Conservation (phyloP, 2,329 filamentous ascomycete species). For the Fusarium poae region DNA sequence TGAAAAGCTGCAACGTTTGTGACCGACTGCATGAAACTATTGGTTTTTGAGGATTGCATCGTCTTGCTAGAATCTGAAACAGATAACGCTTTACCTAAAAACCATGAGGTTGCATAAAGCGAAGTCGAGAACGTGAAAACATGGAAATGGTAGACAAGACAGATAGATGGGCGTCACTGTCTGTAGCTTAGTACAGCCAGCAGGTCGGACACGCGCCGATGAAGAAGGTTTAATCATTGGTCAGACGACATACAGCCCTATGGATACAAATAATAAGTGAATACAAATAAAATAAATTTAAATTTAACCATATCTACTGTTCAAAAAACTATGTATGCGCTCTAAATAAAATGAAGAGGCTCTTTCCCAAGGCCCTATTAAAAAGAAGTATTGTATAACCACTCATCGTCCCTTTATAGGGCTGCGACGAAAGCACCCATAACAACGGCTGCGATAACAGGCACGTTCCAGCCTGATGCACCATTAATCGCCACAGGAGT, state of each 20-base stretch:
- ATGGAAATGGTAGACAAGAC: neutral
- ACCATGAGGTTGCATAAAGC: neutral
- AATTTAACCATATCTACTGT: conserved; percentile 26
- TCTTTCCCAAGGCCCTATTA: neutral
- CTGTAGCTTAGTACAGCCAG: no score
- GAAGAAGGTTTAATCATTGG: neutral
- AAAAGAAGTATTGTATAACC: conserved; percentile 32
- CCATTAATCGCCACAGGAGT: conserved; percentile 23
- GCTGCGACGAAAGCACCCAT: conserved; percentile 28
- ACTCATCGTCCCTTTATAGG: conserved; percentile 19
- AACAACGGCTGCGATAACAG: conserved; percentile 22
- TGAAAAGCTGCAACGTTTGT: neutral
- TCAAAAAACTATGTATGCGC: conserved; percentile 21
- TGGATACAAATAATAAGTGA: neutral
- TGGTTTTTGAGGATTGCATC: no score
- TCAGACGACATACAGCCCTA: no score
- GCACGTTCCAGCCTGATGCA: conserved; percentile 30
- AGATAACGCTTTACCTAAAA: neutral
- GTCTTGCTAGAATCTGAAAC: neutral
- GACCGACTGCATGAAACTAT: neutral
- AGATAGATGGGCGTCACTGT: no score
- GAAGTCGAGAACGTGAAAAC: neutral
- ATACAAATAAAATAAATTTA: conserved; percentile 7
- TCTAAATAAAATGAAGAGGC: conserved; percentile 14
- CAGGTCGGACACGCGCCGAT: neutral